phyloP scores from a whole-genome alignment of 2,329 filamentous ascomycete genomes.

The Cercospora zeina region DNA sequence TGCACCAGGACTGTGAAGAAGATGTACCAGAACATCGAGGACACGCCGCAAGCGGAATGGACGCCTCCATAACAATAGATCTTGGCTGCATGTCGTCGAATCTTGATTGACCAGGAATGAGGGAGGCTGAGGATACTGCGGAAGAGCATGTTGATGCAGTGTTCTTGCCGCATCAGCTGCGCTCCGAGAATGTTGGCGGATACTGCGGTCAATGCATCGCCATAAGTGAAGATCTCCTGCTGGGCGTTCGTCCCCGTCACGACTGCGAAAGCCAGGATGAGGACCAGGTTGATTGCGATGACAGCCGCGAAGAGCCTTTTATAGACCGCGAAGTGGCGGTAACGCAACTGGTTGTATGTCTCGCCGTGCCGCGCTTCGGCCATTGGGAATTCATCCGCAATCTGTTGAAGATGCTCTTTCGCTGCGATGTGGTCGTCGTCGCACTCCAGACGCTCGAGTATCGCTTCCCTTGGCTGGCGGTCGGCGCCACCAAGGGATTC shows the following conservation, averaged over 20 bases:
- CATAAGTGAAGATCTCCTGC: conserved; percentile 27
- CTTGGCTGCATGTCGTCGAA: conserved; percentile 44
- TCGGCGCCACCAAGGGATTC: conserved; percentile 7
- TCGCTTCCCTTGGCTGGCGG: background rate
- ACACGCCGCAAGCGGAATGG: conserved; percentile 43
- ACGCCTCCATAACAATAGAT: conserved; percentile 47
- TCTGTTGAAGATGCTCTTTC: conserved; percentile 28
- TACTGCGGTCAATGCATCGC: conserved; percentile 39
- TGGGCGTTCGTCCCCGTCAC: background rate
- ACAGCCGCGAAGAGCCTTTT: conserved; percentile 37
- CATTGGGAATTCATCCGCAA: conserved; percentile 29
- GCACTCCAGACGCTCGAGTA: conserved; percentile 9
- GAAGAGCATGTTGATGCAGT: conserved; percentile 46
- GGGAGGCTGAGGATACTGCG: conserved; percentile 39
- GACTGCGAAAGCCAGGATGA: conserved; percentile 22
- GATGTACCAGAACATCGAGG: conserved; percentile 49
- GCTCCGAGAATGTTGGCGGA: conserved; percentile 41
- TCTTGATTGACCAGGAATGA: conserved; percentile 38
- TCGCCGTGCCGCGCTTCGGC: conserved; percentile 25
- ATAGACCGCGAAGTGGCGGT: conserved; percentile 39
- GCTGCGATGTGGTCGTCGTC: conserved; percentile 29
- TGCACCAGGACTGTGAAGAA: conserved; percentile 42
- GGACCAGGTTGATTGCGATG: conserved; percentile 35
- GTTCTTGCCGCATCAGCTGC: conserved; percentile 44
- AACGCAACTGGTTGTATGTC: conserved; percentile 32